Conservation (phyloP, 495 filamentous ascomycete species). For the Xylaria palmicola region DNA sequence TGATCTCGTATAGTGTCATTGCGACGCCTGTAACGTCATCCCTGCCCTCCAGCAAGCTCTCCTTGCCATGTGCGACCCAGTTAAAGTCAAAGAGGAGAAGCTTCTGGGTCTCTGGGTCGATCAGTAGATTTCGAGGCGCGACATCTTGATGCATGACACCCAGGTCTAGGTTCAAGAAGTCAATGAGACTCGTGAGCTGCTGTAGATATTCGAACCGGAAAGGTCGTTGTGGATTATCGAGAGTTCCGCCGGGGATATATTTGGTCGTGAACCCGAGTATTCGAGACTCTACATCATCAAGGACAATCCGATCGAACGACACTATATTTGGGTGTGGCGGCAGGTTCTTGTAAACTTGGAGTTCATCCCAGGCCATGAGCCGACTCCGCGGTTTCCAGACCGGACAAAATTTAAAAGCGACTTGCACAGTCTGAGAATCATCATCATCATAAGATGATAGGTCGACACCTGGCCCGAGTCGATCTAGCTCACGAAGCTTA, state of each 20-base stretch:
- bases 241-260: slow-evolving; percentile 34
- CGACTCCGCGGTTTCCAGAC: not conserved
- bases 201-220: slow-evolving; percentile 41
- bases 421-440: not conserved
- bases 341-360: slow-evolving; percentile 34
- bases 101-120: slow-evolving; percentile 31
- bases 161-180: slow-evolving; percentile 40
- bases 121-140: slow-evolving; percentile 38
- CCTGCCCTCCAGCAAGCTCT: slow-evolving; percentile 22
- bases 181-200: slow-evolving; percentile 37
- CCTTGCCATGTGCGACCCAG: slow-evolving; percentile 20
- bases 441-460: not conserved
- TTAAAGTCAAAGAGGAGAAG: slow-evolving; percentile 45
- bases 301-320: slow-evolving; percentile 36
- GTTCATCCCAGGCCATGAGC: slow-evolving; percentile 36
- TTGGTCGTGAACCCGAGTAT: slow-evolving; percentile 43
- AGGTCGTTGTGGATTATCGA: slow-evolving; percentile 21
- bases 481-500: not conserved
- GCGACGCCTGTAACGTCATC: slow-evolving; percentile 41
- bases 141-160: slow-evolving; percentile 45
- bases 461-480: not conserved
- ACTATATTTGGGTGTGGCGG: slow-evolving; percentile 37
- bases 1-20: slow-evolving; percentile 42
- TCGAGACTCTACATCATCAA: slow-evolving; percentile 31
- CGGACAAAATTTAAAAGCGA: not conserved